Evolutionary conservation across 2,329 filamentous ascomycete species (phyloP).

Genomic region (Ascochyta lentis): DNA sequence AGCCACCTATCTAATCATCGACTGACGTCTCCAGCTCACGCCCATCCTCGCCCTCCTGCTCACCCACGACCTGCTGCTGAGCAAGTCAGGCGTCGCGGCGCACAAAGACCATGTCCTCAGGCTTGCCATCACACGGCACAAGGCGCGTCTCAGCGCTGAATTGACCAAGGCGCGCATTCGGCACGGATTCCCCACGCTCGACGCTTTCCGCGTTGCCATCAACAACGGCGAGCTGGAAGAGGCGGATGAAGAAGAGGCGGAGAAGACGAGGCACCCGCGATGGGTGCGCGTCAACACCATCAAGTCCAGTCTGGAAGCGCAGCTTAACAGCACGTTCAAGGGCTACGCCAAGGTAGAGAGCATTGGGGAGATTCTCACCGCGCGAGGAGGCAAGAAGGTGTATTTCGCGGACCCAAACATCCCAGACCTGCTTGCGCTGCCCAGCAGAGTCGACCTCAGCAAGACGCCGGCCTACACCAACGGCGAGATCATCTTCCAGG

Average conservation of each 20-base stretch:
- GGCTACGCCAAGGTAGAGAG: conserved; percentile 64
- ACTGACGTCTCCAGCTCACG: conserved; percentile 66
- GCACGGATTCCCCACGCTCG: conserved; percentile 71
- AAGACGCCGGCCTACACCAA: conserved; percentile 74
- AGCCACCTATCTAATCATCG: not conserved
- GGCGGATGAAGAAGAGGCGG: conserved; percentile 51
- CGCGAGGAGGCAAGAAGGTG: conserved; percentile 52
- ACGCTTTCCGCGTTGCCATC: conserved; percentile 68
- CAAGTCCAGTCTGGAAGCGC: conserved; percentile 71
- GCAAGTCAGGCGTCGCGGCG: conserved; percentile 82
- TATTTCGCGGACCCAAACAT: conserved; percentile 81
- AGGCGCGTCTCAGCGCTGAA: conserved; percentile 79
- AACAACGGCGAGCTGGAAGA: conserved; percentile 49
- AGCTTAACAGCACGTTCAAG: conserved; percentile 77
- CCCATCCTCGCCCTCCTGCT: conserved; percentile 82
- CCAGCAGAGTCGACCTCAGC: conserved; percentile 73
- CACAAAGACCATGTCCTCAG: conserved; percentile 80
- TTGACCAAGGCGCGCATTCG: conserved; percentile 80
- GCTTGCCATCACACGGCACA: conserved; percentile 78
- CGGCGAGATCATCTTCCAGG: conserved; percentile 87
- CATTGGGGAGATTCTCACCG: conserved; percentile 63
- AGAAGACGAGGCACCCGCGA: conserved; percentile 68
- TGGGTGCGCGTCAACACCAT: conserved; percentile 91
- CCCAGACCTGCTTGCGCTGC: conserved; percentile 81
- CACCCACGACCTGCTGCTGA: conserved; percentile 82